Base-by-base conservation (phyloP, 2,329 filamentous ascomycete genomes). In the Apiospora sp. region DNA sequence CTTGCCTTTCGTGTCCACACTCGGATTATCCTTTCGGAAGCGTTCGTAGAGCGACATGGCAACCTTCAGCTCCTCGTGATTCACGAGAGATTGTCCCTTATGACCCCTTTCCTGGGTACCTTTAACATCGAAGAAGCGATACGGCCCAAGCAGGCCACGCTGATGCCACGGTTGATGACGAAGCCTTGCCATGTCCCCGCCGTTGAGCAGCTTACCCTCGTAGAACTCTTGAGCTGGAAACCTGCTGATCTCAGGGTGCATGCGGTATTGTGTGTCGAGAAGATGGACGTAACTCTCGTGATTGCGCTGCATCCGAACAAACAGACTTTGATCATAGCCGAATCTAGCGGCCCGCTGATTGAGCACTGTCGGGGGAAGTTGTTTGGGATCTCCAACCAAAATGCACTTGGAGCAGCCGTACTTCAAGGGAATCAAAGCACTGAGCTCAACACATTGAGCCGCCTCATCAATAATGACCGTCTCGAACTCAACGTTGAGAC, bases 391-490 rank as follows among this genome's bases (percentile, higher is more conserved):
- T 84, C 96, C 96, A 43, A 99, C 96, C 44, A 99, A 90, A 77
- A 99, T 94, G 84, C 96, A 98, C 84, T 98, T 98, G 73, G 93
- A 93, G 82, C 95, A 98, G 72, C 96, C 96, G 79, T 99, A 99
- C 82, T 99, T 99, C 72, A 99, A 89, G 2, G 96, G 96, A 76
- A 99, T 99, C 67, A 99, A 88, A 16, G 96, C 96, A 79, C 95
- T 98, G 80, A 99, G 89, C 84, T 99, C 96, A 74, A 99, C 97
- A 82, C 96, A 99, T 87, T 99, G 96, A 22, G 96, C 96, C 4
- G 96, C 96, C 84, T 99, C 96, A 78, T 99, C 96, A 75, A 99
- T 98, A 77, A 99, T 94, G 76, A 99, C 96, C 0, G 96, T 98
- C 83, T 99, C 96, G 77, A 99, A 99, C 82, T 99, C 96, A 70